These are phyloP conservation scores for Psilocybe tampanensis DNA, from an alignment of 768 basidiomycete genomes.

Conservation along the genomic window DNA sequence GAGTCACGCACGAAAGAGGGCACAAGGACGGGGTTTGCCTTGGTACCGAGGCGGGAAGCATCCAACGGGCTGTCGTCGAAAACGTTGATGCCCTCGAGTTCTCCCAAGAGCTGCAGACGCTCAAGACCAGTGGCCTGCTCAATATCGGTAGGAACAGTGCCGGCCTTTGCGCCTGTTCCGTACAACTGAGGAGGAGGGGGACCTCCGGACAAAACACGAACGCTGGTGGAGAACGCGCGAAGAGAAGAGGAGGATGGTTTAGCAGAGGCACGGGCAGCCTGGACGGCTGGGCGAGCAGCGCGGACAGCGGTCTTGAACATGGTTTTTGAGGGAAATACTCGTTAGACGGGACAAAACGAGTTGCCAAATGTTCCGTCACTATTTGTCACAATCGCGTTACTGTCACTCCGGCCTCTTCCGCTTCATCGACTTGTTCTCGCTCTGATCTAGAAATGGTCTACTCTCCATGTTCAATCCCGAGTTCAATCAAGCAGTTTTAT, in stretches of 20 bases:
- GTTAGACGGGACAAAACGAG: slow-evolving; percentile 1
- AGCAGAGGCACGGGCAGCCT: slow-evolving; percentile 39
- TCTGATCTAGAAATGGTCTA: slow-evolving; percentile 1
- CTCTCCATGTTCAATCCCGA: not conserved
- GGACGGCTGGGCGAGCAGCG: slow-evolving; percentile 44
- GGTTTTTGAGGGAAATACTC: slow-evolving; percentile 25
- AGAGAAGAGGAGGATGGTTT: slow-evolving; percentile 35
- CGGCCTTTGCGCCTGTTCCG: slow-evolving; percentile 71
- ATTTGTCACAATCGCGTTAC: slow-evolving; percentile 10
- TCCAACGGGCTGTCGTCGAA: slow-evolving; percentile 90
- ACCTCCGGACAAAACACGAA: slow-evolving; percentile 57
- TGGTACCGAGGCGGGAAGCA: slow-evolving; percentile 84
- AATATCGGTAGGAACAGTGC: slow-evolving; percentile 80
- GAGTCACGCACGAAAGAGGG: slow-evolving; percentile 72
- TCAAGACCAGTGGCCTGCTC: slow-evolving; percentile 96
- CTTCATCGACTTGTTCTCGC: slow-evolving; percentile 10
- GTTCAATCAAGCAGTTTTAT: no score
- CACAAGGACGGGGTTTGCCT: slow-evolving; percentile 85
- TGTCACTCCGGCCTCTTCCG: slow-evolving; percentile 34
- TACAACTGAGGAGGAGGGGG: slow-evolving; percentile 66
- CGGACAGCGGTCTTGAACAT: slow-evolving; percentile 51
- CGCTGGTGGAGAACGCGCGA: slow-evolving; percentile 63
- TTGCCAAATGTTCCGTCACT: slow-evolving; percentile 17
- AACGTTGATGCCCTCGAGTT: slow-evolving; percentile 83
- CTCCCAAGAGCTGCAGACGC: slow-evolving; percentile 90